Evolutionary conservation across 2,329 filamentous ascomycete genomes (phyloP), one percentile per base, ranked within the genome.

Genomic region (Sphaceloma murrayae): DNA sequence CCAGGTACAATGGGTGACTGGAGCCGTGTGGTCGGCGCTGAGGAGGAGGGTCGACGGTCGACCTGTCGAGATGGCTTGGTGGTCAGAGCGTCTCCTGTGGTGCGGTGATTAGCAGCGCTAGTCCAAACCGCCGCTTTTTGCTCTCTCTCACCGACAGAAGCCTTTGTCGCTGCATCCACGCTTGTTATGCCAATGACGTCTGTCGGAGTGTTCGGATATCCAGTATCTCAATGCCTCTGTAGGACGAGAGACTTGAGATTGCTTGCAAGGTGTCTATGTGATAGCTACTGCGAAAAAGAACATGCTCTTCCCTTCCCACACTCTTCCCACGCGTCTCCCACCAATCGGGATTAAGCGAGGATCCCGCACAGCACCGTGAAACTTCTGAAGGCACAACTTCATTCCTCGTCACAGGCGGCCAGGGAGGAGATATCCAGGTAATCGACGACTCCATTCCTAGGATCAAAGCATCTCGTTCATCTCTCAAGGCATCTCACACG

Each of bases 271-370:
- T n/a, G n/a, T n/a, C n/a, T n/a, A n/a, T n/a, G n/a, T n/a, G n/a
- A n/a, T n/a, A n/a, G n/a, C n/a, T n/a, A n/a, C n/a, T n/a, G n/a
- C n/a, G n/a, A n/a, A n/a, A n/a, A n/a, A n/a, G 8, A n/a, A 26
- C 6, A 19, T 30, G 21, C 14, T 40, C 13, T 19, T 26, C 19
- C 24, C 18, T 40, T 19, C n/a, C 24, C n/a, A 17, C 16, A 18
- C n/a, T 29, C 19, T 16, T 30, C 21, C 24, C 36, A 30, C 42
- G 31, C 42, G 42, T 45, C 22, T n/a, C 32, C 47, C 42, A 48
- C 42, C 18, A 44, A 46, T 27, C 43, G 43, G 47, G 46, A 33
- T 45, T 24, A 32, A 36, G 45, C 32, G 38, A 32, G 24, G 26
- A 27, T 29, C 33, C 30, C 36, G 22, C 31, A 24, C 19, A 24